A percentile compares a stretch with the other conserved stretches of the same genome.
These are phyloP conservation scores for Aspergillus sp. DNA, from an alignment of 2,329 filamentous ascomycete genomes.

Conservation along the genomic window DNA sequence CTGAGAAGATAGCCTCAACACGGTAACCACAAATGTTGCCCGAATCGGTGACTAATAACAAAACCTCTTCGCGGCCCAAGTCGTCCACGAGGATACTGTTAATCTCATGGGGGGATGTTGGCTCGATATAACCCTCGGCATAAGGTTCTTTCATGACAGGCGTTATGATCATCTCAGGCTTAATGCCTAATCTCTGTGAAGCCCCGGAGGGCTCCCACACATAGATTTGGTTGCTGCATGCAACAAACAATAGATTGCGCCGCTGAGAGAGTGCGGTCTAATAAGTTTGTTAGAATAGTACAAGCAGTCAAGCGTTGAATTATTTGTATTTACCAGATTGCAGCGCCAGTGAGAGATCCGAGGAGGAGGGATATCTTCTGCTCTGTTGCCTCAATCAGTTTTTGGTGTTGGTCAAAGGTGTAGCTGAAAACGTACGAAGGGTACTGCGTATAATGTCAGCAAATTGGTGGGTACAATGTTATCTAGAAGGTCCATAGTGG, in stretches of 20 bases:
- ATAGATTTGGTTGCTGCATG: conserved; percentile 40
- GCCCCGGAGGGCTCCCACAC: conserved; percentile 47
- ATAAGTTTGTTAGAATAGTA: conserved; percentile 6
- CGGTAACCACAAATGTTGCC: conserved; percentile 74
- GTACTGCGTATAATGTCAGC: conserved; percentile 18
- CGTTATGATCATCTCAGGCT: conserved; percentile 44
- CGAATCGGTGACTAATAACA: conserved; percentile 69
- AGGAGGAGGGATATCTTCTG: conserved; percentile 31
- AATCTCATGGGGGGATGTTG: conserved; percentile 57
- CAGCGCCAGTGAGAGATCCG: conserved; percentile 42
- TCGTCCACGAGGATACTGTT: conserved; percentile 70
- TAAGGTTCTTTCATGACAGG: conserved; percentile 40
- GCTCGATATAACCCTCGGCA: conserved; percentile 57
- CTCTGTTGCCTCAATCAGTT: conserved; percentile 20
- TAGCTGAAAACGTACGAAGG: conserved; percentile 16
- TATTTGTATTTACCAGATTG: conserved; percentile 38
- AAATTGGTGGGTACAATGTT: neutral
- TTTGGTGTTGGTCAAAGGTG: neutral
- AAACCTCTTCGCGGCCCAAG: conserved; percentile 67
- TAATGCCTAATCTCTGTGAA: conserved; percentile 38
- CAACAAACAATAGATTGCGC: conserved; percentile 49
- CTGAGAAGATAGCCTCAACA: conserved; percentile 52
- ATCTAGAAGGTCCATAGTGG: neutral
- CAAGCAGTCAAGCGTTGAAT: neutral
- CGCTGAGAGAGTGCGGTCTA: conserved; percentile 49